These are phyloP conservation scores for Backusella parvicylindrica DNA, from an alignment of 192 early-diverging fungal genomes.

Conservation along the genomic window DNA sequence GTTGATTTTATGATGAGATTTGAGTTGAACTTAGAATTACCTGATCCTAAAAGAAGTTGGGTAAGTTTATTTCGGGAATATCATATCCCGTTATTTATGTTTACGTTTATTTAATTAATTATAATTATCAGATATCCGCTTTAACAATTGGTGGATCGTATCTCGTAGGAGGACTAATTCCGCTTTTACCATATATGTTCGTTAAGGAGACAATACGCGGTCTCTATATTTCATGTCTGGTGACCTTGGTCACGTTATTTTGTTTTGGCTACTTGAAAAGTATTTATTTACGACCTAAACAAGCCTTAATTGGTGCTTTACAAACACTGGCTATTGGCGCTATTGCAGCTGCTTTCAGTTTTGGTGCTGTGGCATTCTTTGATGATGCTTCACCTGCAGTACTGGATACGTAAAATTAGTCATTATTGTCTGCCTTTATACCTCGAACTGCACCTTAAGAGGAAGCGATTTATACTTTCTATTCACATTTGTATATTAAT, in stretches of 20 bases:
- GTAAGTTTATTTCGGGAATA: conserved; percentile 10
- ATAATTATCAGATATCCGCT: conserved; percentile 39
- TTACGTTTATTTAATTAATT: neutral
- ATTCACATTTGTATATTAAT: neutral
- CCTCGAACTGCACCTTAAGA: neutral
- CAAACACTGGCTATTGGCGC: conserved; percentile 41
- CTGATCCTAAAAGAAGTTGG: conserved; percentile 44
- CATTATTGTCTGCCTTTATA: neutral
- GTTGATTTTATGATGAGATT: conserved; percentile 66
- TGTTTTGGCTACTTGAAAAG: conserved; percentile 48
- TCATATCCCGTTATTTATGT: neutral
- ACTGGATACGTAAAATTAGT: neutral
- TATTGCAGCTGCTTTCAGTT: conserved; percentile 36
- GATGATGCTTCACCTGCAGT: neutral
- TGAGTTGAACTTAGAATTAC: conserved; percentile 52
- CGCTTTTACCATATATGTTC: conserved; percentile 53
- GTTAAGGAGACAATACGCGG: conserved; percentile 32
- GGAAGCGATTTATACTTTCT: neutral
- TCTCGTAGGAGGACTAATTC: conserved; percentile 57
- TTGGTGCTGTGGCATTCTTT: conserved; percentile 20
- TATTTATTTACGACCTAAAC: conserved; percentile 29
- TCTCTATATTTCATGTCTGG: conserved; percentile 40
- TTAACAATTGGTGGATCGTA: conserved; percentile 55
- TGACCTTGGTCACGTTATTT: conserved; percentile 48
- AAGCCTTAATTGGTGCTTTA: conserved; percentile 33